Conservation (phyloP, 352 stramenopile genomes). For the Pythium myriotylum region DNA sequence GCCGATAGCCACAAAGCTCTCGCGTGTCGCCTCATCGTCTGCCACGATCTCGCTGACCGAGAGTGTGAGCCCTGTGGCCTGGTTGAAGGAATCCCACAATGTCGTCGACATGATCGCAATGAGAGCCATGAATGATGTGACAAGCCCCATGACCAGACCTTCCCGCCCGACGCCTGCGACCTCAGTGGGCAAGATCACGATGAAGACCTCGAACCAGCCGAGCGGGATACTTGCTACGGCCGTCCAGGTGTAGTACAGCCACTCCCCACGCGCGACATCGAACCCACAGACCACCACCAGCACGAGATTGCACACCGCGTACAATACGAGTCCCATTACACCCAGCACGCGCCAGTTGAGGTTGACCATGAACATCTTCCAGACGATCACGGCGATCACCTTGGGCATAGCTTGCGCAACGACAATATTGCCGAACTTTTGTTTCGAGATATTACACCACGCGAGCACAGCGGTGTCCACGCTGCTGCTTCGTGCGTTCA, state of each 20-base stretch:
- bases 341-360: conserved; percentile 44
- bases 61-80: conserved; percentile 25
- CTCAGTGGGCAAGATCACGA: conserved; percentile 48
- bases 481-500: conserved; percentile 6
- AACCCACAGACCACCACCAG: conserved; percentile 37
- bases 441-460: conserved; percentile 15
- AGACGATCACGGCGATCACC: conserved; percentile 41
- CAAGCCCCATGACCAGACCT: conserved; percentile 47
- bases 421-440: conserved; percentile 15
- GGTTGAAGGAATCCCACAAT: conserved; percentile 35
- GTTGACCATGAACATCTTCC: conserved; percentile 41
- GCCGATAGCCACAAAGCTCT: neutral
- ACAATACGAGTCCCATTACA: conserved; percentile 28
- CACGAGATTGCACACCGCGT: conserved; percentile 27
- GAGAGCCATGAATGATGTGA: conserved; percentile 52
- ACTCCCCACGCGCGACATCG: conserved; percentile 15
- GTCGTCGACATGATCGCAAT: conserved; percentile 32
- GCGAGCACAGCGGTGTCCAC: conserved; percentile 3
- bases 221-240: conserved; percentile 38
- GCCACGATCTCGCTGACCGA: neutral
- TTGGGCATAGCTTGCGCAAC: conserved; percentile 20
- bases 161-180: conserved; percentile 51
- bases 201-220: conserved; percentile 47
- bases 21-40: neutral
- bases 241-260: conserved; percentile 17